Evolutionary conservation across 805 yeast species (phyloP).

Genomic region (Kazachstania kunashirensis): DNA sequence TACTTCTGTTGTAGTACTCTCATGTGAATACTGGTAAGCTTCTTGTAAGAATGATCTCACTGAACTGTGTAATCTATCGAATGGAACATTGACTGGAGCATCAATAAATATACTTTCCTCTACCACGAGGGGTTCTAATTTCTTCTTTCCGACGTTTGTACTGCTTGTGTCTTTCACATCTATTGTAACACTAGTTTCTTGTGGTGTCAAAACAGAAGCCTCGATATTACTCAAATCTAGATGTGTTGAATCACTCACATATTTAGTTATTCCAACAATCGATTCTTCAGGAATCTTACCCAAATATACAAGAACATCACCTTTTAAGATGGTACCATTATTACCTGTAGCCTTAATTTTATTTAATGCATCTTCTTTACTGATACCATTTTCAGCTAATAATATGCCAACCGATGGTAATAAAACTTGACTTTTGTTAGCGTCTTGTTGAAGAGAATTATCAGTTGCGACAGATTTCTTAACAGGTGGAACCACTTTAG

Average conservation of each 20-base stretch:
- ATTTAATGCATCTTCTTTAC: slow-evolving; percentile 57
- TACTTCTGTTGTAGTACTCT: slow-evolving; percentile 11
- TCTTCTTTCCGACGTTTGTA: too few relatives aligned
- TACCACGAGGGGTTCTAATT: slow-evolving; percentile 26
- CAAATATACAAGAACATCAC: slow-evolving; percentile 78
- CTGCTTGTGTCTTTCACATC: too few relatives aligned
- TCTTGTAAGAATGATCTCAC: slow-evolving; percentile 37
- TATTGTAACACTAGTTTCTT: neutral
- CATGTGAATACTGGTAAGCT: slow-evolving; percentile 33
- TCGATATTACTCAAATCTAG: slow-evolving; percentile 67
- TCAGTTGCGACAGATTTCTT: neutral
- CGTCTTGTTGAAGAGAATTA: slow-evolving; percentile 28
- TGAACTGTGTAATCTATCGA: slow-evolving; percentile 35
- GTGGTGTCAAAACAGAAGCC: slow-evolving; percentile 13
- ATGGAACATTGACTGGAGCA: slow-evolving; percentile 24
- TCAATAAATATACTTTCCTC: slow-evolving; percentile 25
- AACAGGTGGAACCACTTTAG: too few relatives aligned
- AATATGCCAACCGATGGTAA: slow-evolving; percentile 72
- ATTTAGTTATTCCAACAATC: slow-evolving; percentile 44
- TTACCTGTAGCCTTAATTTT: slow-evolving; percentile 83
- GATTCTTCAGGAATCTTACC: slow-evolving; percentile 59
- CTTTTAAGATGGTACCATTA: slow-evolving; percentile 76
- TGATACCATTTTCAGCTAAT: slow-evolving; percentile 50
- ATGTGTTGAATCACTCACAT: slow-evolving; percentile 45
- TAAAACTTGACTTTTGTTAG: slow-evolving; percentile 58